A percentile compares a stretch with the other conserved stretches of the same genome.
Evolutionary conservation across 2,329 filamentous ascomycete genomes (phyloP).

Genomic region (Oidium heveae): DNA sequence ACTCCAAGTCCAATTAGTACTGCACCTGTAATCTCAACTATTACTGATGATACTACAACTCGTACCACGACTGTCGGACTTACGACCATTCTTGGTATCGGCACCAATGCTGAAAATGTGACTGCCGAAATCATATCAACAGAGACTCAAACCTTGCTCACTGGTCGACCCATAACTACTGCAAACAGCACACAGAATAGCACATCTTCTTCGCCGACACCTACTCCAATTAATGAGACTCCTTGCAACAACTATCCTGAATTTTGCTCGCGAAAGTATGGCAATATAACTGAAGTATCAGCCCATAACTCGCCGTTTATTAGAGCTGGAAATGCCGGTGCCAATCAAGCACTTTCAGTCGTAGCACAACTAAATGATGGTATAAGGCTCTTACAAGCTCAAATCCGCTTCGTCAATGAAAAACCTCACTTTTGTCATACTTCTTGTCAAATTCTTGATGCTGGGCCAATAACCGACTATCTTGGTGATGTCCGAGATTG

Average conservation of each 20-base stretch:
- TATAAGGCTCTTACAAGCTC: constrained; percentile 35
- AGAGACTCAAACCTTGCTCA: constrained; percentile 17
- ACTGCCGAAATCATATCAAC: constrained; percentile 14
- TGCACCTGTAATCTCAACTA: constrained; percentile 7
- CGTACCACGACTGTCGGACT: constrained; percentile 9
- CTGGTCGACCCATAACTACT: constrained; percentile 11
- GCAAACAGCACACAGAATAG: constrained; percentile 22
- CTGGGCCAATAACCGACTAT: constrained; percentile 51
- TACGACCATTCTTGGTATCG: constrained; percentile 10
- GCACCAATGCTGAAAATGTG: constrained; percentile 5
- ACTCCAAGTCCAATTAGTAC: constrained; percentile 10
- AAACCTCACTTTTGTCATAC: constrained; percentile 65
- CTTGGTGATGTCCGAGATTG: constrained; percentile 43
- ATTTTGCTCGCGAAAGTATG: constrained; percentile 51
- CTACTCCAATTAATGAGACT: constrained; percentile 38
- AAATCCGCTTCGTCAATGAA: constrained; percentile 35
- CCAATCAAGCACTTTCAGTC: constrained; percentile 49
- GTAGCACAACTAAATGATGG: constrained; percentile 55
- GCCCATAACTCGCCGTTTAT: constrained; percentile 68
- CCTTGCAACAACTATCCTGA: constrained; percentile 61
- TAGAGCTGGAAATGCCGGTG: constrained; percentile 40
- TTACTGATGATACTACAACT: constrained; percentile 8
- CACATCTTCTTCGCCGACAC: constrained; percentile 19
- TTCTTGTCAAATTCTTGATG: constrained; percentile 57
- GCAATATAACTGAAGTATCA: constrained; percentile 56